A percentile compares a stretch with the other conserved stretches of the same genome.
These are phyloP conservation scores for Aureobasidium sp. DNA, from an alignment of 2,329 filamentous ascomycete species.

Conservation along the genomic window DNA sequence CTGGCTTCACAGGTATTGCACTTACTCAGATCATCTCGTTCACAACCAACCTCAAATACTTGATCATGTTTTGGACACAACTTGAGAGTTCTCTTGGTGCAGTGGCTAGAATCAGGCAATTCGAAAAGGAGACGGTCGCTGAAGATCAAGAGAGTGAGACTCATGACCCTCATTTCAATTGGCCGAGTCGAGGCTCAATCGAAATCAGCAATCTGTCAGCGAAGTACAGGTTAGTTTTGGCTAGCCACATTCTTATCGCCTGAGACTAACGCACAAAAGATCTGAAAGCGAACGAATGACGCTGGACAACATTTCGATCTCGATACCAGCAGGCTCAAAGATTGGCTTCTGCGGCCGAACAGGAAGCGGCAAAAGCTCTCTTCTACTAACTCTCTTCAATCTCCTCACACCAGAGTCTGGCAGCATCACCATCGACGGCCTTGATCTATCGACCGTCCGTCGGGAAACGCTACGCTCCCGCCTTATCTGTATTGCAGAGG, in stretches of 20 bases:
- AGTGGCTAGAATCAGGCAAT: constrained; percentile 46
- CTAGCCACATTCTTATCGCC: constrained; percentile 11
- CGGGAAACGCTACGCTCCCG: constrained; percentile 37
- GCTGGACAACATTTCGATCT: constrained; percentile 40
- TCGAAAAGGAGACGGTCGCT: constrained; percentile 23
- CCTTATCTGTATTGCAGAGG: constrained; percentile 46
- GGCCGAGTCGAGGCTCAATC: constrained; percentile 67
- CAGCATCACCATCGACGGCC: constrained; percentile 40
- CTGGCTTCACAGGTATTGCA: constrained; percentile 45
- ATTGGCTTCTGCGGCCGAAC: constrained; percentile 48
- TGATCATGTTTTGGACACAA: constrained; percentile 47
- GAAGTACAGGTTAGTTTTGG: constrained; percentile 17
- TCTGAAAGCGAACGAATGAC: constrained; percentile 19
- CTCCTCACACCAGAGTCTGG: constrained; percentile 43
- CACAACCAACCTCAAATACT: constrained; percentile 42
- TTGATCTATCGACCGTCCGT: constrained; percentile 40
- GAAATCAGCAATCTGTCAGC: constrained; percentile 57
- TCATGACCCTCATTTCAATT: constrained; percentile 56
- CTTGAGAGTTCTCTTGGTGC: constrained; percentile 52
- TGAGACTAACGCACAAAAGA: neutral
- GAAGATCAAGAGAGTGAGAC: neutral
- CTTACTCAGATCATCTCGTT: constrained; percentile 48
- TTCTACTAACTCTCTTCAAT: constrained; percentile 43
- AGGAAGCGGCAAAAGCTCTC: constrained; percentile 47
- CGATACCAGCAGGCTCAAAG: constrained; percentile 42